Evolutionary conservation across 306 rosid species (phyloP), one percentile per base, ranked within the genome.

Genomic region (Sophora flavescens): DNA sequence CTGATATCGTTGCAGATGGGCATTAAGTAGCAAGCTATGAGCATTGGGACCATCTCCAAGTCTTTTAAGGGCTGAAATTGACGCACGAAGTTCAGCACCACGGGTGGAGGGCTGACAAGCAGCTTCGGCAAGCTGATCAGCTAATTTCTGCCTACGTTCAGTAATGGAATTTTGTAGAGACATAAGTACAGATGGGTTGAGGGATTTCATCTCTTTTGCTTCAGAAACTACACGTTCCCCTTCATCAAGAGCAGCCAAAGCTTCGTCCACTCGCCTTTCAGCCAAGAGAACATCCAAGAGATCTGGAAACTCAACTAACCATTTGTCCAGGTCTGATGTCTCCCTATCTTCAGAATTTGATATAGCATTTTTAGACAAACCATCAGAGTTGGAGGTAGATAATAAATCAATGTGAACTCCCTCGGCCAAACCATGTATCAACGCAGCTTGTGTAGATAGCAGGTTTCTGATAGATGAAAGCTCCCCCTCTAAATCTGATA

Each of bases 41-140:
- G 99, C 99, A 82, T 92, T 88, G 50, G 97, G 89, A 67, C 99
- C 99, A 70, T 96, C 99, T 44, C 98, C 99, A 79, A 96, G 97
- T 78, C 74, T 89, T 79, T 93, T 96, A 69, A 96, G 98, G 73
- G 99, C 96, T 22, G 91, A 92, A 80, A 96, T 83, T 72, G 97
- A 87, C 28, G 93, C 84, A 72, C 99, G 94, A 70, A 96, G 98
- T 86, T 96, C 99, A 50, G 77, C 86, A 78, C 99, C 98, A 6
- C 89, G 94, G 2, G 98, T 96, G 41, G 99, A 93, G 77, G 99
- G 98, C 87, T 96, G 99, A 81, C 98, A 93, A 78, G 99, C 98
- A 83, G 98, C 98, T 85, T 96, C 99, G 52, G 98, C 89, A 72
- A 96, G 97, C 91, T 93, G 99, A 84, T 96, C 99, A 52, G 99